Evolutionary conservation across 805 yeast species (phyloP).

Genomic region (Yamadazyma phyllophila): DNA sequence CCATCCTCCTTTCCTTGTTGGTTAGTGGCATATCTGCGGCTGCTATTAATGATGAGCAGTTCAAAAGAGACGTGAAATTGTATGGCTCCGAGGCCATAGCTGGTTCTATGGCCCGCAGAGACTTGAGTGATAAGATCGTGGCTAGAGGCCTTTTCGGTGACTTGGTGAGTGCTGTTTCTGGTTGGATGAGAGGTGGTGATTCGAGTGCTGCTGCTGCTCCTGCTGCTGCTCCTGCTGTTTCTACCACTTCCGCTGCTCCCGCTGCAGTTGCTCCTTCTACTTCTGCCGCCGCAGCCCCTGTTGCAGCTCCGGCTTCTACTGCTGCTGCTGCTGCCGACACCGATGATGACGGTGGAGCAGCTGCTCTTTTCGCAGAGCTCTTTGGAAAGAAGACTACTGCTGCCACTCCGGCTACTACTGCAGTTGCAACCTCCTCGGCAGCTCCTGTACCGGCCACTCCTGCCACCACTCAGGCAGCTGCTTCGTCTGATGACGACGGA

Average conservation of each 20-base stretch:
- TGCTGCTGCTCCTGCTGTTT: constrained; percentile 10
- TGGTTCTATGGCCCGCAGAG: constrained; percentile 6
- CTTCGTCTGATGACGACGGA: not conserved
- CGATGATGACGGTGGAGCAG: not conserved
- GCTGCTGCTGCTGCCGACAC: constrained; percentile 2
- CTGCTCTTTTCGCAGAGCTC: not conserved
- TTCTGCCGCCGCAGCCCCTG: not conserved
- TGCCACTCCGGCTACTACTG: constrained; percentile 3
- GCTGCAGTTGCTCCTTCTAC: too few species aligned
- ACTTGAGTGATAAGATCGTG: not conserved
- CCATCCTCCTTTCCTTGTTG: constrained; percentile 2
- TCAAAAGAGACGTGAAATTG: constrained; percentile 4
- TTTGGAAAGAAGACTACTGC: not conserved
- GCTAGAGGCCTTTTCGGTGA: constrained; percentile 9
- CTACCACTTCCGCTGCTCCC: constrained; percentile 22
- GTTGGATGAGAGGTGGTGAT: constrained; percentile 1
- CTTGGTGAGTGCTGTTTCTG: constrained; percentile 8
- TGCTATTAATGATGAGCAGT: constrained; percentile 10
- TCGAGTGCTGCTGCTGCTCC: constrained; percentile 3
- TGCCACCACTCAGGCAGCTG: constrained; percentile 11
- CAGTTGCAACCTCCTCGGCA: not conserved
- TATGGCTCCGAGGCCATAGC: constrained; percentile 5
- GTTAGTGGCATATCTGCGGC: constrained; percentile 9
- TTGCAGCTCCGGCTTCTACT: constrained; percentile 5
- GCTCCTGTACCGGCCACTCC: not conserved